Conservation (phyloP, 2,329 filamentous ascomycete species). For the Cytospora paraplurivora region DNA sequence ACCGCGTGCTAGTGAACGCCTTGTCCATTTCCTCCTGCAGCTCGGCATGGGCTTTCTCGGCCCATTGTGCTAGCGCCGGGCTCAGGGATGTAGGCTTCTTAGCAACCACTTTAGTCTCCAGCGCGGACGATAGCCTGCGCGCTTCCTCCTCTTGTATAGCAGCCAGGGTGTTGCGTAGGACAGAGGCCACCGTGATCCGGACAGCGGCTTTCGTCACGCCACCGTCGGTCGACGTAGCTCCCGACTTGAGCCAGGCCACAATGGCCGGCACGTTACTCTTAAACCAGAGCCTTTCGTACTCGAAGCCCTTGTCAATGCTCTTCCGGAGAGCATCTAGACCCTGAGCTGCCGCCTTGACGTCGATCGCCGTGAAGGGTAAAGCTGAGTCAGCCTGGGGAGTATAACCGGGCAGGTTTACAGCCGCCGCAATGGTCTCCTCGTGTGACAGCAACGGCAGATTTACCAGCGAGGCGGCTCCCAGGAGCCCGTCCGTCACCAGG, state of each 20-base stretch:
- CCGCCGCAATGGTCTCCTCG: constrained; percentile 51
- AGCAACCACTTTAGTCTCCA: constrained; percentile 38
- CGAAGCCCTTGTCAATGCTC: constrained; percentile 67
- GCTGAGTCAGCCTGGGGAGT: constrained; percentile 39
- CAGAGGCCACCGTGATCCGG: constrained; percentile 64
- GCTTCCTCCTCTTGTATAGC: constrained; percentile 55
- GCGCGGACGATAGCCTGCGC: constrained; percentile 38
- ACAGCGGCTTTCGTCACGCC: constrained; percentile 65
- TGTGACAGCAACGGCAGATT: constrained; percentile 44
- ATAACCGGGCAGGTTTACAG: constrained; percentile 59
- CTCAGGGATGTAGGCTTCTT: constrained; percentile 55
- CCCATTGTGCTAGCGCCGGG: constrained; percentile 67
- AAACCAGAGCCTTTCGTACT: constrained; percentile 75
- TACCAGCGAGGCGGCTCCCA: constrained; percentile 62
- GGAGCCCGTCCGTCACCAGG: constrained; percentile 71
- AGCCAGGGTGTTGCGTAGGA: constrained; percentile 58
- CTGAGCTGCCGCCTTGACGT: constrained; percentile 62
- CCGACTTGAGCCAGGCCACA: constrained; percentile 64
- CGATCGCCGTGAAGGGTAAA: constrained; percentile 58
- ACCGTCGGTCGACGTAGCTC: constrained; percentile 43
- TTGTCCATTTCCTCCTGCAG: constrained; percentile 77
- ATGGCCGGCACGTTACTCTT: constrained; percentile 68
- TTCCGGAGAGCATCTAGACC: constrained; percentile 70
- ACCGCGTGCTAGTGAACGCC: constrained; percentile 74
- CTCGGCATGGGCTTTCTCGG: constrained; percentile 79